Base-by-base conservation (phyloP, 192 early-diverging fungal genomes). In the Irineochytrium annulatum region DNA sequence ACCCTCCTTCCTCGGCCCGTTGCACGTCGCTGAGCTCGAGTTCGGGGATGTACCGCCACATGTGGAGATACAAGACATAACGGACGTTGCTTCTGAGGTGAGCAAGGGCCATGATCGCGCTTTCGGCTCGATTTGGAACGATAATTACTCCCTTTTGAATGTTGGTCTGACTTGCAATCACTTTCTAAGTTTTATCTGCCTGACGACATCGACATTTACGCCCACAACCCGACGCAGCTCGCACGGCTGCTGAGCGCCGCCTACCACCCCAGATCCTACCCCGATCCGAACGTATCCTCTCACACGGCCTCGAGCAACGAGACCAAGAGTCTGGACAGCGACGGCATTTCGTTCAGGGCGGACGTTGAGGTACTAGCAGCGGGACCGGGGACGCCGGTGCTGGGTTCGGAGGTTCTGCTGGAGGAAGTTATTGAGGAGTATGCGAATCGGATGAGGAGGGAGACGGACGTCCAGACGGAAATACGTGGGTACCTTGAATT, bases 391-490 rank as follows among this genome's bases (percentile, higher is more conserved):
- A 26, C 17, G 24, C 16, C 28, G 17, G 6, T 58, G 53, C 31
- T 54, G 28, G 22, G 17, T 37, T 3, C 0, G 8, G 32, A 58
- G 46, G 41, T 27, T 45, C 59, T 32, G 24, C 41, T 60, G 17
- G 58, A 79, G 32, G 63, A 77, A n/a, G 49, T 71, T 26, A 68
- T 70, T 5, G 61, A 59, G 32, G 37, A 61, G 39, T 68, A 71
- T 33, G 69, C 68, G 27, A 28, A 65, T 14, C 22, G 39, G 28
- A 64, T 71, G 65, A 59, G 67, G 22, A 57, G 69, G 19, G 66
- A 74, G 22, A 65, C 70, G 14, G 82, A 85, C 55, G 49, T 67
- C 5, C 83, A 85, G 60, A 43, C 84, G 1, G 83, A 85, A 53
- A 48, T 85, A 0, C 44, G 60, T 6, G n/a, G n/a, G n/a, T n/a